A percentile compares a stretch with the other conserved stretches of the same genome.
Evolutionary conservation across 202 grass and related monocot genomes (phyloP).

Genomic region (Carex sylvatica): DNA sequence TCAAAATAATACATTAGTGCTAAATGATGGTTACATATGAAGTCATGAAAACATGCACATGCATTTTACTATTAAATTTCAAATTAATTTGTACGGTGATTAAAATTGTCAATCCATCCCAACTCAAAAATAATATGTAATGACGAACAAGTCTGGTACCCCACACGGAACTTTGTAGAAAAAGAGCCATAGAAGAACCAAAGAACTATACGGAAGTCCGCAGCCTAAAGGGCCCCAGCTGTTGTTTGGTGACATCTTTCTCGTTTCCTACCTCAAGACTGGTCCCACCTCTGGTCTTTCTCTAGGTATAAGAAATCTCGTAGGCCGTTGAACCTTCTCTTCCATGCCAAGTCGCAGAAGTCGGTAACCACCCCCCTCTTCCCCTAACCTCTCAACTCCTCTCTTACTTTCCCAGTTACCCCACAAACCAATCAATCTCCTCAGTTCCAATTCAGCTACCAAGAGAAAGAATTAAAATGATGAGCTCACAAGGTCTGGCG

Average conservation of each 20-base stretch:
- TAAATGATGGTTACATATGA: too few species aligned
- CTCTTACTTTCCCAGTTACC: neutral
- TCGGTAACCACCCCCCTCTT: too few species aligned
- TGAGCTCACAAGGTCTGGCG: conserved; percentile 50
- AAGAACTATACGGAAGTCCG: neutral
- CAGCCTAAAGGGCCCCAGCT: conserved; percentile 7
- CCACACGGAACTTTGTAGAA: neutral
- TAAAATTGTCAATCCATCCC: too few species aligned
- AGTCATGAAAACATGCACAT: too few species aligned
- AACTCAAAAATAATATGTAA: too few species aligned
- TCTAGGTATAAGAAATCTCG: conserved; percentile 6
- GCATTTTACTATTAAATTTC: too few species aligned
- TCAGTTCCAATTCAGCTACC: neutral
- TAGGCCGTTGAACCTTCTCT: conserved; percentile 6
- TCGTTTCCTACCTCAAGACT: neutral
- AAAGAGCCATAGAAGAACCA: neutral
- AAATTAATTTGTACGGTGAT: too few species aligned
- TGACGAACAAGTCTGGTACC: too few species aligned
- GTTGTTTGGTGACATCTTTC: conserved; percentile 14
- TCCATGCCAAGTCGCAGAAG: neutral
- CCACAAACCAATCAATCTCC: neutral
- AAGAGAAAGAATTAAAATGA: conserved; percentile 11
- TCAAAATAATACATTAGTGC: too few species aligned
- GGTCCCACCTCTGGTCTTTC: neutral
- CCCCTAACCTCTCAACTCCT: neutral